These are phyloP conservation scores for Pholiota adiposa DNA, from an alignment of 1,284 basidiomycete species.

Conservation along the genomic window DNA sequence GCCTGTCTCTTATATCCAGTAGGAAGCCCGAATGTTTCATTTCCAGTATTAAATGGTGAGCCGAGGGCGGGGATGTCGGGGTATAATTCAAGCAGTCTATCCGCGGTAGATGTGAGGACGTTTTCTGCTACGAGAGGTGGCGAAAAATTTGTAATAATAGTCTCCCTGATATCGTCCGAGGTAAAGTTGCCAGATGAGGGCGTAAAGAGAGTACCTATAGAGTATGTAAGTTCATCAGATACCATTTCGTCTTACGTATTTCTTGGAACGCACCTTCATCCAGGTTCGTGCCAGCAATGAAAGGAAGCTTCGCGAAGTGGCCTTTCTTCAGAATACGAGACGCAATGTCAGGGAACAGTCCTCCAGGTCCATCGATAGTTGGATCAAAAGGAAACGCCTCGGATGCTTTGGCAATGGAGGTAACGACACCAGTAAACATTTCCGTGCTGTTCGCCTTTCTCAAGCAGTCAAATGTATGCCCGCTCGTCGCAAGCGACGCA, in stretches of 20 bases:
- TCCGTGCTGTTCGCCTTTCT: conserved; percentile 39
- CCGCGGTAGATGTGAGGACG: conserved; percentile 29
- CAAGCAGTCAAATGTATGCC: conserved; percentile 46
- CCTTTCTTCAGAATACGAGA: conserved; percentile 39
- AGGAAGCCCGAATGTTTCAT: conserved; percentile 51
- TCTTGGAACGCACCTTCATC: conserved; percentile 45
- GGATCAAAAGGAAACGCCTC: conserved; percentile 43
- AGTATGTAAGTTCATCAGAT: too few relatives aligned
- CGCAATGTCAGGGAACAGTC: conserved; percentile 46
- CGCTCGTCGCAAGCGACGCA: conserved; percentile 29
- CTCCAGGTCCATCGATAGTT: conserved; percentile 45
- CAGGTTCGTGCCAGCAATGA: conserved; percentile 51
- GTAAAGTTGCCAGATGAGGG: conserved; percentile 32
- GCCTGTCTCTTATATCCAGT: conserved; percentile 47
- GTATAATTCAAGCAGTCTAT: conserved; percentile 47
- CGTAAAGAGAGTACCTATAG: conserved; percentile 43
- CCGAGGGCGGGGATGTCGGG: conserved; percentile 52
- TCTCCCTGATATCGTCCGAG: conserved; percentile 29
- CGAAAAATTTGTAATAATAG: conserved; percentile 36
- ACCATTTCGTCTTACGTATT: neutral
- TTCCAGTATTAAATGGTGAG: conserved; percentile 54
- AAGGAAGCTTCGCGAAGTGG: conserved; percentile 45
- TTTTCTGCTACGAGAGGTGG: conserved; percentile 31
- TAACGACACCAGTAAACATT: conserved; percentile 35
- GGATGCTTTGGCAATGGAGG: conserved; percentile 25